Base-by-base conservation (phyloP, 1,284 basidiomycete genomes). In the Marasmius tenuissimus region DNA sequence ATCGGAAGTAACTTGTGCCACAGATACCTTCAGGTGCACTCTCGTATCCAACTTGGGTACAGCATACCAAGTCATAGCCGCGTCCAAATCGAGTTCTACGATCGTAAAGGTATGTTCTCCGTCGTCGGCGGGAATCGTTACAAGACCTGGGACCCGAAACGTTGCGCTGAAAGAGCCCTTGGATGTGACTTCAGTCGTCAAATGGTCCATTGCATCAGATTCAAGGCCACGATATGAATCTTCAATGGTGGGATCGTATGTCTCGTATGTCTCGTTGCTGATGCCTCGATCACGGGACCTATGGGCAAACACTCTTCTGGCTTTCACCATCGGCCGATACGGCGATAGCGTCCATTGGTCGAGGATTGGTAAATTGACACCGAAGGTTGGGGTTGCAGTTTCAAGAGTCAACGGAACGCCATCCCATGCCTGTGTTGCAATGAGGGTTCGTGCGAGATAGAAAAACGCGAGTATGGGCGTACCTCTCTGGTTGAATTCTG, bases 11-110 rank as follows among this genome's bases (percentile, higher is more conserved):
- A 12, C 2, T 12, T 47, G 34, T 47, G 38, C 38, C 22, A 27
- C 12, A 65, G 68, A 11, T 35, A 75, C 75, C 57, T 69, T 75
- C 40, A 77, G 58, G 63, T 70, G 71, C 12, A 68, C 67, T 54
- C 63, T 72, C 0, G 67, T 57, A 58, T 76, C 75, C 12, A 67
- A 64, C 61, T 73, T 76, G 1, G 76, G 76, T 3, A 77, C 71
- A n/a, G 69, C 70, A 3, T 75, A 61, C 76, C 77, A 78, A 33
- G 68, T 70, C 69, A 79, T 70, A 12, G 64, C 65, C 16, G 75
- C 73, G 2, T 72, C 69, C 16, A 77, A 64, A 2, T 63, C 57
- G 9, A 78, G 65, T 20, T 72, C 64, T 0, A 65, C 69, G 38
- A 78, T 73, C 0, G 74, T 77, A 14, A 77, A 72, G 38, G 67